Percentiles rank a stretch among this genome's conserved stretches.
These are phyloP conservation scores for Quercus tomentella DNA, from an alignment of 331 rosid species.

Conservation along the genomic window DNA sequence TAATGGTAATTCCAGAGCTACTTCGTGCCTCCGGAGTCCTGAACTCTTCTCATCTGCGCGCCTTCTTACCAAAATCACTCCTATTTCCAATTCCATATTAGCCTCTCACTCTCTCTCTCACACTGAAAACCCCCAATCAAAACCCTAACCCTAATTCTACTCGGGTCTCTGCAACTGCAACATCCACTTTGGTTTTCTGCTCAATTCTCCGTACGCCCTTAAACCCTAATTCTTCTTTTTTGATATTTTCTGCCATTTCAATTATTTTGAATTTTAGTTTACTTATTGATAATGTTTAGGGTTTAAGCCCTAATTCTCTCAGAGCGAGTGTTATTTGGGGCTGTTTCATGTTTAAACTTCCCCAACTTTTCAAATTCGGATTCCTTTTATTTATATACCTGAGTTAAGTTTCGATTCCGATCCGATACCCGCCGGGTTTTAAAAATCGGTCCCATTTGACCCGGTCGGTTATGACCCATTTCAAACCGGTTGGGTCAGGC, in stretches of 20 bases:
- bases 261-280: background rate
- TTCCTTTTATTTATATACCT: background rate
- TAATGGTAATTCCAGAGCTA: background rate
- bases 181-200: background rate
- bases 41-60: conserved; percentile 1
- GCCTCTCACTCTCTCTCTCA: background rate
- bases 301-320: conserved; percentile 13
- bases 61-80: conserved; percentile 6
- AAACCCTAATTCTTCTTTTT: background rate
- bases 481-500: conserved; percentile 33
- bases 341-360: background rate
- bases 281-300: background rate
- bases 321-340: conserved; percentile 17
- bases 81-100: conserved; percentile 6
- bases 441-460: conserved; percentile 21
- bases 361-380: background rate
- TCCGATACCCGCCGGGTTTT: conserved; percentile 35
- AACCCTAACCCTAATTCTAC: conserved; percentile 18
- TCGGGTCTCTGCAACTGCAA: background rate
- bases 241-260: background rate
- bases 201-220: conserved; percentile 31
- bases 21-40: background rate
- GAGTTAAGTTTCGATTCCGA: conserved; percentile 19
- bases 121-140: background rate
- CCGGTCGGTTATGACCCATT: conserved; percentile 35